These are phyloP conservation scores for Aspergillus proliferans DNA, from an alignment of 2,329 filamentous ascomycete species.

Conservation along the genomic window DNA sequence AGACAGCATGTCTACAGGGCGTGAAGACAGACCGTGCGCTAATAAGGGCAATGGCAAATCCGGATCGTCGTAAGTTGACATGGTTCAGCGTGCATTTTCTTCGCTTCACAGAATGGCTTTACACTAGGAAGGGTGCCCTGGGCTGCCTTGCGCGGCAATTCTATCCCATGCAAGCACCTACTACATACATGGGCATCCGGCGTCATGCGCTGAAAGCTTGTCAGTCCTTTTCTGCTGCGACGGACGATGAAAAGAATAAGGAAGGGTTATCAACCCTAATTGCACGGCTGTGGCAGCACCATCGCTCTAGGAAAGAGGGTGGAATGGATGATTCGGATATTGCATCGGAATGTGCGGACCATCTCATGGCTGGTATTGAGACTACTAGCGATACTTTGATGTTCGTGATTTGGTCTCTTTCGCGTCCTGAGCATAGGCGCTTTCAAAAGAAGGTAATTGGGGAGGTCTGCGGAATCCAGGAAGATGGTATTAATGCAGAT, in stretches of 20 bases:
- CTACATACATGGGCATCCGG: slow-evolving; percentile 48
- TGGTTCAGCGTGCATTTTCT: slow-evolving; percentile 48
- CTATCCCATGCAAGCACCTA: slow-evolving; percentile 47
- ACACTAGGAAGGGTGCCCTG: slow-evolving; percentile 34
- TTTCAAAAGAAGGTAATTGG: slow-evolving; percentile 43
- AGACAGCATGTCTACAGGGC: slow-evolving; percentile 40
- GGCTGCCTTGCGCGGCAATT: slow-evolving; percentile 33
- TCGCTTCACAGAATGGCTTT: slow-evolving; percentile 44
- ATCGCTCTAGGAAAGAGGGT: slow-evolving; percentile 17
- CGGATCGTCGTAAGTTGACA: slow-evolving; percentile 39
- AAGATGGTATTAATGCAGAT: slow-evolving; percentile 15
- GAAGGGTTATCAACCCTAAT: slow-evolving; percentile 29
- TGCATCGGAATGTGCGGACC: slow-evolving; percentile 50
- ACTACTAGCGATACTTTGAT: slow-evolving; percentile 50
- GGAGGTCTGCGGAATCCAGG: slow-evolving; percentile 34
- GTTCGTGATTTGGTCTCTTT: slow-evolving; percentile 48
- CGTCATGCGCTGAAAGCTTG: slow-evolving; percentile 32
- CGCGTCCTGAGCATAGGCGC: slow-evolving; percentile 34
- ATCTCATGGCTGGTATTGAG: slow-evolving; percentile 49
- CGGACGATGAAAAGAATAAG: background rate
- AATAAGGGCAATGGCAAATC: slow-evolving; percentile 46
- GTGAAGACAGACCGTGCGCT: slow-evolving; percentile 33
- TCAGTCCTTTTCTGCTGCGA: slow-evolving; percentile 3
- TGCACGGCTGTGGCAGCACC: slow-evolving; percentile 31
- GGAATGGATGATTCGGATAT: slow-evolving; percentile 41